Percentiles rank a stretch among this genome's conserved stretches.
phyloP scores from a whole-genome alignment of 441 rosid species.

The Viola pubescens region DNA sequence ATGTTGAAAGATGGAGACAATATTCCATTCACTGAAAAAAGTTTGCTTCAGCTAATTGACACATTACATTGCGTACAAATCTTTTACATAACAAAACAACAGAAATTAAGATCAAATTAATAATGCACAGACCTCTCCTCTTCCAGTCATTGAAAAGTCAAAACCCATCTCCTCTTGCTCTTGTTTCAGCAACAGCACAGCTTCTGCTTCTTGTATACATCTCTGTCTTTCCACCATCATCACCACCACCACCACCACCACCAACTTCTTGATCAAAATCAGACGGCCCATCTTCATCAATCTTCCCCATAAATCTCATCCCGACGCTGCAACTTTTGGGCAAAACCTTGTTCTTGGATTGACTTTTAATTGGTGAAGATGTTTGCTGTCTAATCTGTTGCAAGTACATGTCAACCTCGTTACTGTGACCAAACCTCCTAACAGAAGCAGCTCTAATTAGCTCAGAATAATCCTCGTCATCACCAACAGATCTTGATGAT shows the following conservation, averaged over 20 bases:
- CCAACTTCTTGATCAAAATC: slow-evolving; percentile 31
- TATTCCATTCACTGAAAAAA: no score
- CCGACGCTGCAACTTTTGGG: slow-evolving; percentile 67
- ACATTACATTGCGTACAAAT: no score
- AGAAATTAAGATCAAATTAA: no score
- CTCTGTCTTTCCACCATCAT: slow-evolving; percentile 17
- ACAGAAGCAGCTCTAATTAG: background rate
- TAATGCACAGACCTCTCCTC: no score
- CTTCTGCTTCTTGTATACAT: slow-evolving; percentile 51
- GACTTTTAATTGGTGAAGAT: background rate
- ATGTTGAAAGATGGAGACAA: no score
- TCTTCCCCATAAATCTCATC: slow-evolving; percentile 53
- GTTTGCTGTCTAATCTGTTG: slow-evolving; percentile 24
- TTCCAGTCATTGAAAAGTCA: background rate
- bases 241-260: slow-evolving; percentile 1
- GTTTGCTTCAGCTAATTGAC: no score
- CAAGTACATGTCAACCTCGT: slow-evolving; percentile 47
- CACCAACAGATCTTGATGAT: background rate
- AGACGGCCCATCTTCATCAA: slow-evolving; percentile 55
- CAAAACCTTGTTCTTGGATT: slow-evolving; percentile 20
- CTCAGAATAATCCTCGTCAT: background rate
- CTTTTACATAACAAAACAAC: no score
- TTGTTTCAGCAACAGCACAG: slow-evolving; percentile 30
- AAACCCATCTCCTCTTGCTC: background rate
- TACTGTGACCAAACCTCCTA: slow-evolving; percentile 46